These are phyloP conservation scores for Senna siamea DNA, from an alignment of 306 rosid genomes.

Conservation along the genomic window DNA sequence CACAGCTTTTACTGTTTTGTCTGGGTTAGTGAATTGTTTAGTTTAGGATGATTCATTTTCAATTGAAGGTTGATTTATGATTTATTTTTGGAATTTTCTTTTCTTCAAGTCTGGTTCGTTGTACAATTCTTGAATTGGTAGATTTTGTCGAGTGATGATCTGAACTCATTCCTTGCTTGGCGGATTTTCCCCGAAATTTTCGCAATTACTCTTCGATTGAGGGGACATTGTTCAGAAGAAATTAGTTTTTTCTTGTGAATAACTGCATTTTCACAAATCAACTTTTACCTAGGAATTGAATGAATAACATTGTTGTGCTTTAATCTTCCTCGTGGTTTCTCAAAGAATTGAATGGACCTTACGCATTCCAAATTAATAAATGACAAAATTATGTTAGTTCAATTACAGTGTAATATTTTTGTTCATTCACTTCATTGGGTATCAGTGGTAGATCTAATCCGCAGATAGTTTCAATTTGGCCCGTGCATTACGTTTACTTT, in stretches of 20 bases:
- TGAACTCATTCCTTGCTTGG: not conserved
- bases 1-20: not conserved
- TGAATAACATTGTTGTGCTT: not conserved
- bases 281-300: not conserved
- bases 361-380: not conserved
- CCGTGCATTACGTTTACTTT: not conserved
- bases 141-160: not conserved
- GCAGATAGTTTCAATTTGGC: not conserved
- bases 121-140: not conserved
- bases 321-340: not conserved
- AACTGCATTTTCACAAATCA: not conserved
- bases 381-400: no score
- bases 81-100: not conserved
- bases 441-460: not conserved
- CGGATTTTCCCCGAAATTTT: not conserved
- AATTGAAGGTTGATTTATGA: not conserved
- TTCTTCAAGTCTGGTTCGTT: not conserved
- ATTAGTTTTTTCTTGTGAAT: not conserved
- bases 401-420: no score
- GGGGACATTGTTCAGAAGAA: not conserved
- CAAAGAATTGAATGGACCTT: not conserved
- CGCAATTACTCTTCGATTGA: not conserved
- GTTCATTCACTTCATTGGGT: not conserved
- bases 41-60: slow-evolving; percentile 19
- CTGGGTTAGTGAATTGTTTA: not conserved